Conservation (phyloP, 306 rosid species). For the Abrus pulchellus region DNA sequence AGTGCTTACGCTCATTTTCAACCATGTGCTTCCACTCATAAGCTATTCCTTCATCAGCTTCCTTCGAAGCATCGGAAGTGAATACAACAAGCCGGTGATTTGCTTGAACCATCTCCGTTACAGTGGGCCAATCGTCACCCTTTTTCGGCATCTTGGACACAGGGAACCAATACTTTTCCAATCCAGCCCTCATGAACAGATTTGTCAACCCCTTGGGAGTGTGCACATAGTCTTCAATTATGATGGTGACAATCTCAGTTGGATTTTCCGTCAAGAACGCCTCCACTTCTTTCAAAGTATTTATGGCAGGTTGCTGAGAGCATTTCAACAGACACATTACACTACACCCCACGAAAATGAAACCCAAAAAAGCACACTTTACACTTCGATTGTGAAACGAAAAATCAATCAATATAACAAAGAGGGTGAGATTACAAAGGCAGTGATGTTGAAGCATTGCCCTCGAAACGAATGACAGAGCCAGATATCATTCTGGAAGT, state of each 20-base stretch:
- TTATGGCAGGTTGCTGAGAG: slow-evolving; percentile 94
- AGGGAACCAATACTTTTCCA: slow-evolving; percentile 93
- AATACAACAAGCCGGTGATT: slow-evolving; percentile 92
- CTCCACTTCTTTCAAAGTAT: slow-evolving; percentile 93
- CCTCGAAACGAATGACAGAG: slow-evolving; percentile 96
- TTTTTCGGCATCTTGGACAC: slow-evolving; percentile 90
- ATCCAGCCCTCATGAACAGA: slow-evolving; percentile 79
- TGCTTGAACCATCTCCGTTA: slow-evolving; percentile 78
- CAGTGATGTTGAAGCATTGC: slow-evolving; percentile 98
- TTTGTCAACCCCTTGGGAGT: slow-evolving; percentile 85
- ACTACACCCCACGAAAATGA: neutral
- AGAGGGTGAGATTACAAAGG: slow-evolving; percentile 74
- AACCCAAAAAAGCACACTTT: slow-evolving; percentile 20
- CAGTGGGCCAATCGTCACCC: slow-evolving; percentile 94
- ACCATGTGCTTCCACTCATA: slow-evolving; percentile 96
- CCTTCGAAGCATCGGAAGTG: slow-evolving; percentile 91
- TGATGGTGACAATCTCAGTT: slow-evolving; percentile 85
- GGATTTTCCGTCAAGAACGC: slow-evolving; percentile 84
- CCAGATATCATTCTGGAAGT: slow-evolving; percentile 93
- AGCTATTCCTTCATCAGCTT: slow-evolving; percentile 92
- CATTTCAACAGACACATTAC: slow-evolving; percentile 49
- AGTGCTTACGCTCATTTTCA: slow-evolving; percentile 86
- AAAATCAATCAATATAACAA: neutral
- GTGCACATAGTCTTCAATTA: slow-evolving; percentile 96
- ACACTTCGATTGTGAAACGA: slow-evolving; percentile 15